Percentiles rank a stretch among this genome's conserved stretches.
Conservation (phyloP, 2,329 filamentous ascomycete genomes). For the Ilyonectria destructans region DNA sequence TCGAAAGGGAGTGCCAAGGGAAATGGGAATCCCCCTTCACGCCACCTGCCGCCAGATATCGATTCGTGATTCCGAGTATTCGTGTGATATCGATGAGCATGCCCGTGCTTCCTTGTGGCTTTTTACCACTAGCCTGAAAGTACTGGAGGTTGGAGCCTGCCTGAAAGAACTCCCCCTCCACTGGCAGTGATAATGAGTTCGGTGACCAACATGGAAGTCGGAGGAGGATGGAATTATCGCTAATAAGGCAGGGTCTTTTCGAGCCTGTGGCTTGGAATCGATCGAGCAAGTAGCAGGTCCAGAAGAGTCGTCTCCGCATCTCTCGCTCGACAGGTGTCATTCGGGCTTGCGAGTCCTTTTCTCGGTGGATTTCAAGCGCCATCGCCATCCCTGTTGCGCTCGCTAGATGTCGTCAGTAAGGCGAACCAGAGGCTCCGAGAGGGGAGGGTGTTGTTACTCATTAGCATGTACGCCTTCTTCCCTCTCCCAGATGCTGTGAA, state of each 20-base stretch:
- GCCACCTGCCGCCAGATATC: conserved; percentile 87
- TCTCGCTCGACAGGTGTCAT: conserved; percentile 81
- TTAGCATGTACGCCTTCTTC: conserved; percentile 89
- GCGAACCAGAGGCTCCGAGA: not conserved
- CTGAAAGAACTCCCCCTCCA: conserved; percentile 88
- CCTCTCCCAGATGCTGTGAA: conserved; percentile 85
- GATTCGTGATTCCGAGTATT: conserved; percentile 86
- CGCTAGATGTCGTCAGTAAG: conserved; percentile 66
- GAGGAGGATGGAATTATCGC: conserved; percentile 83
- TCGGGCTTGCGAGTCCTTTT: conserved; percentile 75
- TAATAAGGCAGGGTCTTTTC: conserved; percentile 84
- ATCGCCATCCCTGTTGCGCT: conserved; percentile 87
- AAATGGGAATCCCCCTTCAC: conserved; percentile 93
- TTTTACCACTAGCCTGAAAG: conserved; percentile 78
- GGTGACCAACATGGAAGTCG: conserved; percentile 83
- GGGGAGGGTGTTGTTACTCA: conserved; percentile 69
- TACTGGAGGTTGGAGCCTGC: conserved; percentile 84
- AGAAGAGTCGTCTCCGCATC: conserved; percentile 85
- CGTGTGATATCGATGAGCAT: conserved; percentile 90
- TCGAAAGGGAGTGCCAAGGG: conserved; percentile 90
- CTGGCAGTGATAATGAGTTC: conserved; percentile 71
- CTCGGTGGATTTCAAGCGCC: conserved; percentile 85
- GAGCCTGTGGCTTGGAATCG: conserved; percentile 88
- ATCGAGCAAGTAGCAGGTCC: conserved; percentile 91
- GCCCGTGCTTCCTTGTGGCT: conserved; percentile 81